phyloP scores from a whole-genome alignment of 495 filamentous ascomycete species.

The Aspergillus leporis region DNA sequence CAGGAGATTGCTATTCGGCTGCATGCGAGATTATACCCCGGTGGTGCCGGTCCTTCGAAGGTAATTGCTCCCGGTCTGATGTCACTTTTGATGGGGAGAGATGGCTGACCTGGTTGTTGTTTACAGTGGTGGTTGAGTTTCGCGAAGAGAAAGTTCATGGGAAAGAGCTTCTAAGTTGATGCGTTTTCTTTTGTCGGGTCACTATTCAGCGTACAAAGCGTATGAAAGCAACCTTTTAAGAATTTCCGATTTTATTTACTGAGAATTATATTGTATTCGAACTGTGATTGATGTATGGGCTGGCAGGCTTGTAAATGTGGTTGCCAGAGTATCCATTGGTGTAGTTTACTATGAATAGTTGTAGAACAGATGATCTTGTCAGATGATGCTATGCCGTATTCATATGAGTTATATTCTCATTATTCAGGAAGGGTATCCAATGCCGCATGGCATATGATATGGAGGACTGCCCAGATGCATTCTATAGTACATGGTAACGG shows the following conservation, averaged over 20 bases:
- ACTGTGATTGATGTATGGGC: slow-evolving; percentile 8
- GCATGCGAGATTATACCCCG: slow-evolving; percentile 82
- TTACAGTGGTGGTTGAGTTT: slow-evolving; percentile 94
- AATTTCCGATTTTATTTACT: slow-evolving; percentile 9
- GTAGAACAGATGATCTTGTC: no score
- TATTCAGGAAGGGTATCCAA: no score
- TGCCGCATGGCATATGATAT: neutral
- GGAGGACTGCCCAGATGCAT: neutral
- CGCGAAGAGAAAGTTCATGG: slow-evolving; percentile 98
- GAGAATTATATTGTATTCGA: neutral
- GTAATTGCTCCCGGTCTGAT: slow-evolving; percentile 46
- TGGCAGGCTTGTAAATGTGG: neutral
- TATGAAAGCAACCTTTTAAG: slow-evolving; percentile 11
- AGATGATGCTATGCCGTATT: no score
- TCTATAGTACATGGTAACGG: slow-evolving; percentile 5
- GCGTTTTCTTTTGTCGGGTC: slow-evolving; percentile 23
- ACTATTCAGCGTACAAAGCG: slow-evolving; percentile 17
- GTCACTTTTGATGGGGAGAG: slow-evolving; percentile 1
- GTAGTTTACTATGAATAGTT: no score
- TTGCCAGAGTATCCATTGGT: no score
- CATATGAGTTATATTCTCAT: no score
- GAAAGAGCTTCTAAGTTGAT: slow-evolving; percentile 71
- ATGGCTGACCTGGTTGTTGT: slow-evolving; percentile 4
- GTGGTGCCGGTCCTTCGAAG: slow-evolving; percentile 83
- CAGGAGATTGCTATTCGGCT: slow-evolving; percentile 85